A percentile compares a stretch with the other conserved stretches of the same genome.
Evolutionary conservation across 192 early-diverging fungal species (phyloP).

Genomic region (Rhizophagus prolifer): DNA sequence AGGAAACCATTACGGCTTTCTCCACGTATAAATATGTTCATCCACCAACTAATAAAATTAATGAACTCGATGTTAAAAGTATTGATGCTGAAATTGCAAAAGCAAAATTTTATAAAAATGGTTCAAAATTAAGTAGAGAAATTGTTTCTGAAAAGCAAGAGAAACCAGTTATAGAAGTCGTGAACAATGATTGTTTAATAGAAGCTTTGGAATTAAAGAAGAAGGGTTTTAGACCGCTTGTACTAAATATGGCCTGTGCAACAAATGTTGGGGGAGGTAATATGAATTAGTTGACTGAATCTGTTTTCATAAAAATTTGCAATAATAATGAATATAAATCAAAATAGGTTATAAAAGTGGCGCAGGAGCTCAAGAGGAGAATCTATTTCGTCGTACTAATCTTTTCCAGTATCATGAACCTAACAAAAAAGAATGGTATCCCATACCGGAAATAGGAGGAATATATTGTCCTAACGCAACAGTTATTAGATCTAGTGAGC

Average conservation of each 20-base stretch:
- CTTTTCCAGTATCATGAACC: conserved; percentile 45
- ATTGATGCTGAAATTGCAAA: background rate
- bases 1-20: background rate
- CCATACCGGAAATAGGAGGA: conserved; percentile 38
- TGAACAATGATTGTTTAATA: conserved; percentile 37
- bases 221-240: conserved; percentile 41
- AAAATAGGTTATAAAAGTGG: conserved; percentile 32
- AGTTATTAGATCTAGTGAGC: conserved; percentile 36
- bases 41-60: background rate
- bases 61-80: background rate
- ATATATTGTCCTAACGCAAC: conserved; percentile 47
- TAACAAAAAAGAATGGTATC: conserved; percentile 40
- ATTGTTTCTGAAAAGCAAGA: conserved; percentile 23
- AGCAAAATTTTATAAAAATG: conserved; percentile 10
- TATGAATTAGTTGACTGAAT: background rate
- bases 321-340: background rate
- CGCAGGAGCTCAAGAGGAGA: conserved; percentile 44
- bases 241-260: conserved; percentile 46
- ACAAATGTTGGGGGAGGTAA: conserved; percentile 38
- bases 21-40: background rate
- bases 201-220: conserved; percentile 39
- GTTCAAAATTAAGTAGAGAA: background rate
- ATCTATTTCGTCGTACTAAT: conserved; percentile 45
- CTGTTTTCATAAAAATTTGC: background rate
- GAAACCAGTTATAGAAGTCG: conserved; percentile 37